Evolutionary conservation across 306 rosid genomes (phyloP).

Genomic region (Heteromeles arbutifolia): DNA sequence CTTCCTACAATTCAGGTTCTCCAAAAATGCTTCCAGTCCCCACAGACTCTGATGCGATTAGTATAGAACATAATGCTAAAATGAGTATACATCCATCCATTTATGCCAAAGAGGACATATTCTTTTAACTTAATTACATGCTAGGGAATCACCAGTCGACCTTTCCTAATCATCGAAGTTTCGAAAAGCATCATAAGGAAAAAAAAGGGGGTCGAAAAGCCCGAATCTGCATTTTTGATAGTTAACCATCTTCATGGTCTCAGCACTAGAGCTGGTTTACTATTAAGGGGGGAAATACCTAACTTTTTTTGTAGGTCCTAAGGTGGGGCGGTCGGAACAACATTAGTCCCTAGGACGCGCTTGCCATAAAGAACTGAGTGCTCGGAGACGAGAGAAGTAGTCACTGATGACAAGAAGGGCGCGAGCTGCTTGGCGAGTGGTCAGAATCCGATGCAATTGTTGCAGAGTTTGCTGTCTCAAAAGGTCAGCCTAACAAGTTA

Average conservation of each 20-base stretch:
- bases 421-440: constrained; percentile 67
- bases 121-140: constrained; percentile 1
- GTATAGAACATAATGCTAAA: not conserved
- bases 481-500: constrained; percentile 60
- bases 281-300: not conserved
- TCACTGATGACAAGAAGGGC: constrained; percentile 65
- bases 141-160: not conserved
- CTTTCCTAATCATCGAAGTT: not conserved
- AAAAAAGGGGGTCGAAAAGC: not conserved
- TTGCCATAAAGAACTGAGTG: constrained; percentile 80
- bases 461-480: constrained; percentile 84
- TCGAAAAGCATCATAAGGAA: not conserved
- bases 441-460: constrained; percentile 66
- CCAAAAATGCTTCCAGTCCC: not conserved
- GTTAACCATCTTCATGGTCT: constrained; percentile 6
- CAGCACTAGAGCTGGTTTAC: constrained; percentile 1
- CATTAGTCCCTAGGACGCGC: constrained; percentile 60
- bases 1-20: not conserved
- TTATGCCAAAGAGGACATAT: not conserved
- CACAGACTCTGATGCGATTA: not conserved
- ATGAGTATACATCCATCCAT: not conserved
- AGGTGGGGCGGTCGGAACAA: not conserved
- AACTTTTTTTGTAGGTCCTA: not conserved
- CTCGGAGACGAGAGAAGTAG: constrained; percentile 62
- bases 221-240: not conserved